Evolutionary conservation across 176 grass and related monocot species (phyloP), one percentile per base, ranked within the genome.

Genomic region (Themeda triandra): DNA sequence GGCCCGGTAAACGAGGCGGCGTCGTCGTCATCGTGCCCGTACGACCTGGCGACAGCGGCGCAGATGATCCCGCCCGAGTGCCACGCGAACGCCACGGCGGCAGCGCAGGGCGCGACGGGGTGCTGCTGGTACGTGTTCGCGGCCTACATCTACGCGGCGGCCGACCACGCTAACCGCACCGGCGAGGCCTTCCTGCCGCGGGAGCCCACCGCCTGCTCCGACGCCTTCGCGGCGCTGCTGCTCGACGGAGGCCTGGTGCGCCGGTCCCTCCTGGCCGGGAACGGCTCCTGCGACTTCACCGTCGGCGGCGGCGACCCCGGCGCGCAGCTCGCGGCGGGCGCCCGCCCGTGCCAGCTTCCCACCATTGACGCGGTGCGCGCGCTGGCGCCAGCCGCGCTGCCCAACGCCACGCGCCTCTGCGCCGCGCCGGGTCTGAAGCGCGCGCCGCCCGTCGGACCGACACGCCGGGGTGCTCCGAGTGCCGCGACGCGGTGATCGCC

Each of bases 61-160:
- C 35, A 5, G 54, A 81, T 95, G 82, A 88, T 95, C 63, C 88
- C 90, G 6, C 8, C 31, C 6, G 78, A 84, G 73, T 95, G 93
- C 85, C 83, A 95, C 79, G 90, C 88, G 6, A 95, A 95, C 83
- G 78, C 85, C 2, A 86, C 46, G 14, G 17, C 29, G 46, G 17
- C 29, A 0, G 49, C 63, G 15, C 46, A 73, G 45, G 69, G 25
- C 23, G 66, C 76, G 48, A 95, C 83, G 28, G 87, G 85, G 25
- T 95, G 93, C 85, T 95, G 93, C 86, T 95, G 90, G 90, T 92
- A 80, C 82, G 90, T 95, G 44, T 80, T 79, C 45, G 87, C 82
- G 13, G 77, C 90, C 5, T 90, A 88, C 85, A 73, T 90, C 74
- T 95, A 78, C 71, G 90, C 90, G 4, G 86, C 80, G 13, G 63